Percentiles rank a stretch among this genome's conserved stretches.
Evolutionary conservation across 73 alveolate species (phyloP).

Genomic region (Paramecium primaurelia): DNA sequence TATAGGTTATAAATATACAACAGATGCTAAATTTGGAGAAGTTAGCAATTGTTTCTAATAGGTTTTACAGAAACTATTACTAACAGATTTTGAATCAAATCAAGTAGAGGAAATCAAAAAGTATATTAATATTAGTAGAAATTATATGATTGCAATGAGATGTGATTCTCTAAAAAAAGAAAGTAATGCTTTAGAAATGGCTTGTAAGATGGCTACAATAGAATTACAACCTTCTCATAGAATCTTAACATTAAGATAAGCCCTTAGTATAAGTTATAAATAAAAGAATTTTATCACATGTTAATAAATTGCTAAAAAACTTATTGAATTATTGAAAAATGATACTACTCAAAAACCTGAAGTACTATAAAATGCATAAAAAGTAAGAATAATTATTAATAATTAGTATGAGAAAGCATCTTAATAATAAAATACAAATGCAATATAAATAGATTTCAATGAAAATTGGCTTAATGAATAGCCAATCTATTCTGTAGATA

Average conservation of each 20-base stretch:
- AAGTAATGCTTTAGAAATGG: conserved; percentile 34
- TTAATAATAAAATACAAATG: conserved; percentile 36
- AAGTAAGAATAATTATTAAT: neutral
- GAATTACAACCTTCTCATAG: conserved; percentile 45
- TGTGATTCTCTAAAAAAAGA: conserved; percentile 31
- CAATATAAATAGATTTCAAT: conserved; percentile 36
- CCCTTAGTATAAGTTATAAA: conserved; percentile 49
- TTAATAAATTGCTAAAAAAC: conserved; percentile 39
- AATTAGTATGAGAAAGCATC: conserved; percentile 29
- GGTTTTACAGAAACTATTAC: conserved; percentile 12
- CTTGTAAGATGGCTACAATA: conserved; percentile 55
- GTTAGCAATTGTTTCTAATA: conserved; percentile 43
- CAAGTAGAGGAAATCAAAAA: neutral
- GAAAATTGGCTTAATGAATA: conserved; percentile 43
- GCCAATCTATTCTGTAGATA: neutral
- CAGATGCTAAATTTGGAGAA: conserved; percentile 57
- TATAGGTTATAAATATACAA: conserved; percentile 50
- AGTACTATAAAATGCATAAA: conserved; percentile 59
- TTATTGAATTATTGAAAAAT: conserved; percentile 28
- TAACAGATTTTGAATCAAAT: neutral
- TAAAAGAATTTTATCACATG: conserved; percentile 51
- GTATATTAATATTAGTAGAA: neutral
- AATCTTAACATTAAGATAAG: conserved; percentile 49
- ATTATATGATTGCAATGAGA: conserved; percentile 56
- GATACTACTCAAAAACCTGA: conserved; percentile 57